These are phyloP conservation scores for Carpinus viminea DNA, from an alignment of 306 rosid species.

Conservation along the genomic window DNA sequence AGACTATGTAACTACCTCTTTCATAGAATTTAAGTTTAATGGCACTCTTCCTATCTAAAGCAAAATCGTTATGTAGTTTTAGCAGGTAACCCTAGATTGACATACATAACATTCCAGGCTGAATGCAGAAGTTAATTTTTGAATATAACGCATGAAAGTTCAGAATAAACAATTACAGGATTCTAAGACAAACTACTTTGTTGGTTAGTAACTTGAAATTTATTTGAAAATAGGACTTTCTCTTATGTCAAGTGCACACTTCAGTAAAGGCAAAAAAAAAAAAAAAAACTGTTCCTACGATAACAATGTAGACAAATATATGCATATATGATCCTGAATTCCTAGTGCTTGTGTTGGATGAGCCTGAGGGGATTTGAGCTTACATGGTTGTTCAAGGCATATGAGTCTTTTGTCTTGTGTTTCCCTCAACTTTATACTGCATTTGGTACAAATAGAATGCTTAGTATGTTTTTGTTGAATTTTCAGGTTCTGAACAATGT, in stretches of 20 bases:
- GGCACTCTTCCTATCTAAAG: neutral
- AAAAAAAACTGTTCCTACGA: neutral
- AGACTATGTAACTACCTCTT: neutral
- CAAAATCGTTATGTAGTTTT: neutral
- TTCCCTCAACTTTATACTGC: neutral
- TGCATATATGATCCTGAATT: neutral
- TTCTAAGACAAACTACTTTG: neutral
- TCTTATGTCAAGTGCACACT: neutral
- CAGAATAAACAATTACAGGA: neutral
- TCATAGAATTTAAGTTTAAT: neutral
- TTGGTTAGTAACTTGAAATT: constrained; percentile 6
- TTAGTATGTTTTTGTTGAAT: neutral
- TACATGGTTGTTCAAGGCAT: neutral
- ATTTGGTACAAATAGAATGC: neutral
- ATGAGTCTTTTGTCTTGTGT: neutral
- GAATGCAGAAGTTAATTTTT: neutral
- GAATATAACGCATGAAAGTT: neutral
- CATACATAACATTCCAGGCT: neutral
- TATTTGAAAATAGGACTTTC: neutral
- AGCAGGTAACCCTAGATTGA: neutral
- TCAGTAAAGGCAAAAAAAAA: neutral
- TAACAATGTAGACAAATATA: neutral
- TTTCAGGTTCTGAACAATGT: neutral
- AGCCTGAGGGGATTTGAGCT: neutral
- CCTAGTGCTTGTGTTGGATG: neutral